Percentiles rank a stretch among this genome's conserved stretches.
Evolutionary conservation across 129 eudicot species (phyloP).

Genomic region (Artemisia argyi): DNA sequence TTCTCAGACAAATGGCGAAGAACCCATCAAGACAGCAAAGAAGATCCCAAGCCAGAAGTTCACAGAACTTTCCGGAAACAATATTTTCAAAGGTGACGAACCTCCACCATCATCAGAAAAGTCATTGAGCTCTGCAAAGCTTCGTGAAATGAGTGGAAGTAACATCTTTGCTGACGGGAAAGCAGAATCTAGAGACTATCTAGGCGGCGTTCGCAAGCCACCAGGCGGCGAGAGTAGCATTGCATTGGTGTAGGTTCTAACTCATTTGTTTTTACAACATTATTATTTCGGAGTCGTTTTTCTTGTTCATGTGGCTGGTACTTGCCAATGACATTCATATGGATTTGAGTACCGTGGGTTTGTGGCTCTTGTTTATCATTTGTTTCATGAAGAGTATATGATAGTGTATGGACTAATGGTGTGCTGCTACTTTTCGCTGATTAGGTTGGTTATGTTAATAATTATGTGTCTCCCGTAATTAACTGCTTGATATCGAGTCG

Average conservation of each 20-base stretch:
- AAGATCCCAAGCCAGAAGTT: conserved; percentile 83
- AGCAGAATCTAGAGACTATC: conserved; percentile 77
- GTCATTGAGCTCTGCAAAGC: conserved; percentile 72
- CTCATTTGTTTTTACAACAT: conserved; percentile 30
- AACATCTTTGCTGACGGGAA: conserved; percentile 91
- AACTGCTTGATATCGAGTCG: conserved; percentile 6
- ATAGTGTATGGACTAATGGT: conserved; percentile 25
- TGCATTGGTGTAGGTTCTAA: conserved; percentile 73
- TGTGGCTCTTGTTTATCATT: conserved; percentile 18
- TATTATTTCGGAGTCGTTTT: conserved; percentile 23
- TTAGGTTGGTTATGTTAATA: conserved; percentile 36
- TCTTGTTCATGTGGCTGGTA: conserved; percentile 2
- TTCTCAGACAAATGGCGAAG: conserved; percentile 39
- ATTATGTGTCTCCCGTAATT: conserved; percentile 20
- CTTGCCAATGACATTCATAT: conserved; percentile 26
- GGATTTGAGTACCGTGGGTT: conserved; percentile 15
- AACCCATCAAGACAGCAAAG: conserved; percentile 75
- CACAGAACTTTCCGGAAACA: conserved; percentile 75
- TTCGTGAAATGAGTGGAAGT: conserved; percentile 87
- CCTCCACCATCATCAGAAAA: conserved; percentile 61
- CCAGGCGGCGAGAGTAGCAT: conserved; percentile 99
- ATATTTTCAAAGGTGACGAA: conserved; percentile 80
- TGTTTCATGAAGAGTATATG: conserved; percentile 23
- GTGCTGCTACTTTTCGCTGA: conserved; percentile 21
- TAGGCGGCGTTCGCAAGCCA: conserved; percentile 95